Evolutionary conservation across 108 stramenopile species (phyloP), one percentile per base, ranked within the genome.

Genomic region (Cyclotella atomus): DNA sequence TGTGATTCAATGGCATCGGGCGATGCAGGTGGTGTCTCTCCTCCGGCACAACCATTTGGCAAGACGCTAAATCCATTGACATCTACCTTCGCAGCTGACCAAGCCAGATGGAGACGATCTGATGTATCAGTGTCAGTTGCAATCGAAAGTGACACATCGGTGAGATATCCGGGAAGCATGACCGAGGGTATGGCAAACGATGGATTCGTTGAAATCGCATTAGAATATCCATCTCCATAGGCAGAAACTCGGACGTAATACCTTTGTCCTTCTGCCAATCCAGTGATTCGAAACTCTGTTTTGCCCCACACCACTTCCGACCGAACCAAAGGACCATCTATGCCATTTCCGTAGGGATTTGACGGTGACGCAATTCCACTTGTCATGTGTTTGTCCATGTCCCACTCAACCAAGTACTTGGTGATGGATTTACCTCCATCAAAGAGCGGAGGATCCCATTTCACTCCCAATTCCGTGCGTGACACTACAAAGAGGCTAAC

Each of bases 331-430:
- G 81, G 72, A 20, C 73, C 77, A 44, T 75, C 54, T n/a, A 79
- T 56, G 49, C 29, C 60, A 46, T 71, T 74, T 15, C 46, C 55
- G 38, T 81, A 85, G 14, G 70, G 71, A 68, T 81, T 85, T 8
- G 50, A 55, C 15, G 78, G 55, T 25, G 74, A 76, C 27, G 66
- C 76, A 21, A 67, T 70, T 19, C 67, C 61, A 45, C 69, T 67
- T 17, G 59, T 70, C 78, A 83, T 79, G 46, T 38, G 35, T 63
- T 74, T 59, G 30, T 75, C 56, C 14, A 56, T 75, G 62, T 91
- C 89, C 89, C 88, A 90, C 68, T 91, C 90, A 16, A 91, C 80
- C 34, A 89, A 76, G 74, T 88, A 91, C 35, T 87, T 85, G 35
- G 65, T 72, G 23, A 91, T 86, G 20, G 65, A 34, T 35, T 65